These are phyloP conservation scores for Volutella citrinella DNA, from an alignment of 2,329 filamentous ascomycete genomes.

Conservation along the genomic window DNA sequence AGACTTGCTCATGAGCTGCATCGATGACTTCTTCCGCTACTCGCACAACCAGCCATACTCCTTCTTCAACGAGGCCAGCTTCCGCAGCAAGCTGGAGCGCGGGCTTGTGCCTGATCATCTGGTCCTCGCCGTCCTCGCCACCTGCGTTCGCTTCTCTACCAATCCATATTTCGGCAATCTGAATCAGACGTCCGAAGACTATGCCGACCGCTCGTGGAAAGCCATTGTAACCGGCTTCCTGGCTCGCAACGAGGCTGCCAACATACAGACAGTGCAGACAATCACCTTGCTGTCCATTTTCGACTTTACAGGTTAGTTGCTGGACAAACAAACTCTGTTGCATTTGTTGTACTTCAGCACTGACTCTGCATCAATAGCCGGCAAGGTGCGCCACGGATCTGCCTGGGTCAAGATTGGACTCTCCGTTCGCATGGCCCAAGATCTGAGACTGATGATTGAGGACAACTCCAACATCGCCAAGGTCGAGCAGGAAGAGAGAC, in stretches of 20 bases:
- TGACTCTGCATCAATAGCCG: too few relatives aligned
- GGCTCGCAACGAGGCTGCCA: too few relatives aligned
- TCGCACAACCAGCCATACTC: constrained; percentile 4
- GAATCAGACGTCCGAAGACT: too few relatives aligned
- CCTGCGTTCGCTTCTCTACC: constrained; percentile 1
- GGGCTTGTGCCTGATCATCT: neutral
- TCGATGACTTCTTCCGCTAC: neutral
- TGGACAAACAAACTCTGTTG: too few relatives aligned
- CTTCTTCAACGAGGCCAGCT: constrained; percentile 2
- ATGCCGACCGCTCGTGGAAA: too few relatives aligned
- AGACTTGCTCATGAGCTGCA: too few relatives aligned
- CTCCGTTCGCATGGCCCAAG: neutral
- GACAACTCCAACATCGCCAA: neutral
- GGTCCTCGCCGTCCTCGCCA: constrained; percentile 2
- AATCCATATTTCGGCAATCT: constrained; percentile 1
- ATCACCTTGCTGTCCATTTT: too few relatives aligned
- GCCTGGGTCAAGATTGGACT: neutral
- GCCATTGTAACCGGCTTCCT: too few relatives aligned
- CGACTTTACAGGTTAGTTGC: too few relatives aligned
- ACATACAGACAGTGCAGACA: too few relatives aligned
- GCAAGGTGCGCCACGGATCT: neutral
- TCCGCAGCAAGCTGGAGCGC: neutral
- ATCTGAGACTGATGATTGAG: neutral
- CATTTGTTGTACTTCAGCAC: too few relatives aligned
- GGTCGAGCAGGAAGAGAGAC: neutral